These are phyloP conservation scores for Tetradesmus lagerheimii DNA, from an alignment of 139 green algal genomes.

Conservation along the genomic window DNA sequence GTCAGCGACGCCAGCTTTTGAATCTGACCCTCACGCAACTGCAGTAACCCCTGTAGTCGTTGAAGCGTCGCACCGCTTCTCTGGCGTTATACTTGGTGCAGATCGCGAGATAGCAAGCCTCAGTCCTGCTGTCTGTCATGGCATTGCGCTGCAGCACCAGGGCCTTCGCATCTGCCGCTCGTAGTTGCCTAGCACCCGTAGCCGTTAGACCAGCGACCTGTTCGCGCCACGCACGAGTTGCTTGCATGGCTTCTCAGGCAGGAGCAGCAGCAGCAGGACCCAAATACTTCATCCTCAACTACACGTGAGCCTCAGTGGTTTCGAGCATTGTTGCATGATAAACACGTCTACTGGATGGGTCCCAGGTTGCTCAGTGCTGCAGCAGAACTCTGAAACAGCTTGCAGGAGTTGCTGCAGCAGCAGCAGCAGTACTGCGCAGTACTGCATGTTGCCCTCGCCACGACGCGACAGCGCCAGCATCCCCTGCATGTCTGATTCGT, in stretches of 20 bases:
- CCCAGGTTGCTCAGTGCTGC: not conserved
- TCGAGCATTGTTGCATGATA: not conserved
- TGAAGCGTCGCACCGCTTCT: not conserved
- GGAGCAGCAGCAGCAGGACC: slow-evolving; percentile 8
- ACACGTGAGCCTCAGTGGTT: not conserved
- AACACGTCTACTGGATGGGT: not conserved
- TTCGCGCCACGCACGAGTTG: not conserved
- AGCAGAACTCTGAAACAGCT: not conserved
- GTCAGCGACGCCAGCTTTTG: not conserved
- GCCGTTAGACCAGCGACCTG: not conserved
- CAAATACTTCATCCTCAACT: slow-evolving; percentile 30
- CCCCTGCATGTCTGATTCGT: no score
- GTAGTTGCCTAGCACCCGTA: not conserved
- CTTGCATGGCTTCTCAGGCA: slow-evolving; percentile 33
- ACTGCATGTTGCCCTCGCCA: no score
- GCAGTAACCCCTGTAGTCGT: no score
- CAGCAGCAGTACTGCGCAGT: not conserved
- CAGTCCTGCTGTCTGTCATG: not conserved
- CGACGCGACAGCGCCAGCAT: no score
- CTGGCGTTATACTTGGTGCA: not conserved
- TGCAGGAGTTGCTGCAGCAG: not conserved
- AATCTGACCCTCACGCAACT: no score
- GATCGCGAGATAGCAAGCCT: not conserved
- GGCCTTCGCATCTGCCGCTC: slow-evolving; percentile 2
- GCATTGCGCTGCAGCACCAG: slow-evolving; percentile 18